Evolutionary conservation across 768 basidiomycete genomes (phyloP).

Genomic region (Lactarius indigo): DNA sequence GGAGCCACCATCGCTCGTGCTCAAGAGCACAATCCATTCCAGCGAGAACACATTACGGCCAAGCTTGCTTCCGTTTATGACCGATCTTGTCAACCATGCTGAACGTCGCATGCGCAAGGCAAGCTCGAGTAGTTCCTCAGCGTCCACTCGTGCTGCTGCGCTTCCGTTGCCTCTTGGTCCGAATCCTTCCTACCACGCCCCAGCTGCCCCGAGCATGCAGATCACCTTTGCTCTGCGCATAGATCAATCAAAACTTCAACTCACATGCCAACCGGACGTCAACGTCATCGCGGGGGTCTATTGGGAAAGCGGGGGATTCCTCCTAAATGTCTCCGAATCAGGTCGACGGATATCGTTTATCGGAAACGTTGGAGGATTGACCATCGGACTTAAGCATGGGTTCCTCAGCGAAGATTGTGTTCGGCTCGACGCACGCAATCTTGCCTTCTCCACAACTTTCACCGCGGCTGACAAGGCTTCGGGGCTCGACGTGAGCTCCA

Average conservation of each 20-base stretch:
- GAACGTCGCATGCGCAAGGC: slow-evolving; percentile 65
- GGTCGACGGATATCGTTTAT: slow-evolving; percentile 69
- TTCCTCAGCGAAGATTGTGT: slow-evolving; percentile 82
- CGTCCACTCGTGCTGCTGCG: not conserved
- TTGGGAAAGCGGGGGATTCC: slow-evolving; percentile 94
- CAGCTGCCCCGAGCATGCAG: slow-evolving; percentile 48
- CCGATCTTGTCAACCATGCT: slow-evolving; percentile 65
- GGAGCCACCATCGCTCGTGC: slow-evolving; percentile 62
- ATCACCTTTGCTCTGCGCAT: slow-evolving; percentile 88
- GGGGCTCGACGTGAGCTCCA: slow-evolving; percentile 42
- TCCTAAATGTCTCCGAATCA: slow-evolving; percentile 73
- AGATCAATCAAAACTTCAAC: slow-evolving; percentile 79
- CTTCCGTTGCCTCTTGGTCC: slow-evolving; percentile 2
- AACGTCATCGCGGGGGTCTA: slow-evolving; percentile 86
- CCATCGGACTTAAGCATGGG: slow-evolving; percentile 77
- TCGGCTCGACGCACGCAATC: slow-evolving; percentile 74
- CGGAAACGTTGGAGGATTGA: slow-evolving; percentile 77
- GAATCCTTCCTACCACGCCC: slow-evolving; percentile 22
- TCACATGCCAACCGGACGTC: slow-evolving; percentile 88
- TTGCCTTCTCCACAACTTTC: slow-evolving; percentile 73
- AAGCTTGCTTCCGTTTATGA: slow-evolving; percentile 78
- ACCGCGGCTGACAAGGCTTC: slow-evolving; percentile 44
- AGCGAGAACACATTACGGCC: slow-evolving; percentile 85
- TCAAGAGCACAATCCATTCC: slow-evolving; percentile 86
- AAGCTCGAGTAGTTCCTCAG: slow-evolving; percentile 32